Percentiles rank a stretch among this genome's conserved stretches.
Conservation (phyloP, 129 eudicot species). For the Chrysanthemum makinoi region DNA sequence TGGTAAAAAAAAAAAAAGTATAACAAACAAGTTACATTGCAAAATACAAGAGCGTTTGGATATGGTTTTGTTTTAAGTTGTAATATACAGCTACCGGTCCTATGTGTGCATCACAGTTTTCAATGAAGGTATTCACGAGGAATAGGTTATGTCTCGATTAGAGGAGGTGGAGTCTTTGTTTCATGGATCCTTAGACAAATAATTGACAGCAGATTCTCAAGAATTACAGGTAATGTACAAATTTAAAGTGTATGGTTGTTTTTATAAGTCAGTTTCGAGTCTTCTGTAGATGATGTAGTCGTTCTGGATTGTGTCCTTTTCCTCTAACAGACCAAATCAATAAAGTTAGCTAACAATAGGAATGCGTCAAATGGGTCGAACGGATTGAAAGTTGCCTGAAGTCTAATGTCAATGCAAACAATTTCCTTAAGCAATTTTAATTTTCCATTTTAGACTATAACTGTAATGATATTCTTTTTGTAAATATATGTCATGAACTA, state of each 20-base stretch:
- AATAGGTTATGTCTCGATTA: constrained; percentile 22
- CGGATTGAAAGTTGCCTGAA: constrained; percentile 8
- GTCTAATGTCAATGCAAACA: constrained; percentile 10
- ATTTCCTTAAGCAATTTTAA: background rate
- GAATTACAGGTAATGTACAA: constrained; percentile 36
- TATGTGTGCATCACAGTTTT: too few relatives aligned
- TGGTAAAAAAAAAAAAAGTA: too few relatives aligned
- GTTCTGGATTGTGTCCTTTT: background rate
- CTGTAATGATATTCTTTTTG: background rate
- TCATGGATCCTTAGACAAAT: constrained; percentile 24
- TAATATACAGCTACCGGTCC: too few relatives aligned
- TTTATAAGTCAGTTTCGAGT: constrained; percentile 2
- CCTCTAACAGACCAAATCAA: background rate
- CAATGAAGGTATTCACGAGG: constrained; percentile 18
- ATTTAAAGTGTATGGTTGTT: constrained; percentile 7
- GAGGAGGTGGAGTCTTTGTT: constrained; percentile 28
- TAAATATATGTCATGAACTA: background rate
- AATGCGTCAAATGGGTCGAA: background rate
- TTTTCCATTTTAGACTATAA: background rate
- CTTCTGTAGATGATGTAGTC: background rate
- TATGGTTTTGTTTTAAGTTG: too few relatives aligned
- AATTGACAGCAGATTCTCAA: constrained; percentile 24
- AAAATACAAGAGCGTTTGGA: too few relatives aligned
- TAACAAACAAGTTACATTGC: background rate
- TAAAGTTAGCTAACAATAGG: background rate